phyloP scores from a whole-genome alignment of 495 filamentous ascomycete genomes.

The Lindgomyces ingoldianus region DNA sequence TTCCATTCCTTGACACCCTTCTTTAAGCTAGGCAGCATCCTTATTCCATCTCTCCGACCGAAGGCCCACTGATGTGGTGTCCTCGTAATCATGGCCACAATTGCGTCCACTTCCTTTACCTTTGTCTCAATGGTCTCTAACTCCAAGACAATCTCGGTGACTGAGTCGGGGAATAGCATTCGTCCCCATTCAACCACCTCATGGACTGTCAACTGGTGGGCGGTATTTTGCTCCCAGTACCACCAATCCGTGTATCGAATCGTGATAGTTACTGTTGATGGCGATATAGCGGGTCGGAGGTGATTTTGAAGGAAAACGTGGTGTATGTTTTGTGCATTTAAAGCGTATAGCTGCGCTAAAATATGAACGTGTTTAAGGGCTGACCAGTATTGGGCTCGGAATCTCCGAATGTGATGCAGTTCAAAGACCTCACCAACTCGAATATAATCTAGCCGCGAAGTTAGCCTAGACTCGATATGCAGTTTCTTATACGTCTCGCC shows the following conservation, averaged over 20 bases:
- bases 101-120: neutral
- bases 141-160: neutral
- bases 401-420: neutral
- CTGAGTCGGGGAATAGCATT: neutral
- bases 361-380: neutral
- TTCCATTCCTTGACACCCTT: neutral
- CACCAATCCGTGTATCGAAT: neutral
- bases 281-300: neutral
- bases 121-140: neutral
- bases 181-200: neutral
- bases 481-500: too few species aligned
- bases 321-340: neutral
- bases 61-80: neutral
- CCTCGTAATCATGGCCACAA: neutral
- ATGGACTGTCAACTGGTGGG: neutral
- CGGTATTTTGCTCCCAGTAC: neutral
- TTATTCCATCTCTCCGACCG: neutral
- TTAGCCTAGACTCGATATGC: too few species aligned
- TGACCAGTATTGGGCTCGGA: neutral
- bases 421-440: neutral
- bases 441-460: neutral
- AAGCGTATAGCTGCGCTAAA: neutral
- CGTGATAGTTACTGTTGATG: neutral
- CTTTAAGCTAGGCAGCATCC: neutral
- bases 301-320: neutral